Conservation (phyloP, 2,329 filamentous ascomycete species). For the Penicillium verrucosum region DNA sequence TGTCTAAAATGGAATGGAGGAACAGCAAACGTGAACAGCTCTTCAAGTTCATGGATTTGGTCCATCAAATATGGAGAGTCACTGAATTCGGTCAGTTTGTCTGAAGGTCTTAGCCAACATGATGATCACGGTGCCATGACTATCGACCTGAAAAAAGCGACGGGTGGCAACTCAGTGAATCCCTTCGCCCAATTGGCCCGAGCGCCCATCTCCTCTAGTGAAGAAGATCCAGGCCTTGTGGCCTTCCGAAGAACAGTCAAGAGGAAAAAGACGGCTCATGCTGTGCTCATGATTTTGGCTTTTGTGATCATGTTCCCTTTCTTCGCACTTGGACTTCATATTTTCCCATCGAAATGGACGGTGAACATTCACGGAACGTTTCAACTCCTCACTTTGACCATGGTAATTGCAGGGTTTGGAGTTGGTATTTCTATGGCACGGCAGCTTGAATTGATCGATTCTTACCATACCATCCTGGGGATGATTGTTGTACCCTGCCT, state of each 20-base stretch:
- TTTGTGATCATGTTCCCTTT: constrained; percentile 43
- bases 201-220: not conserved
- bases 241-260: constrained; percentile 8
- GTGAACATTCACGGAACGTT: constrained; percentile 45
- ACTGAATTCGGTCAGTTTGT: constrained; percentile 20
- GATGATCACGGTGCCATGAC: constrained; percentile 21
- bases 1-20: constrained; percentile 25
- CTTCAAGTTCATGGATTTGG: constrained; percentile 30
- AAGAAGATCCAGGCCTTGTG: constrained; percentile 2
- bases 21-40: constrained; percentile 13
- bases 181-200: constrained; percentile 15
- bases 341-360: constrained; percentile 40
- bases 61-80: constrained; percentile 24
- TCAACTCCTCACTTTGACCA: constrained; percentile 49
- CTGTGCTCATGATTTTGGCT: constrained; percentile 37
- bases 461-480: constrained; percentile 54
- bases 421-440: constrained; percentile 51
- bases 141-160: constrained; percentile 24
- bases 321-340: constrained; percentile 33
- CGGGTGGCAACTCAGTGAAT: constrained; percentile 18
- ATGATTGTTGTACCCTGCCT: constrained; percentile 50
- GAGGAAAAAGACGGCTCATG: constrained; percentile 24
- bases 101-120: constrained; percentile 22
- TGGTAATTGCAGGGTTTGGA: constrained; percentile 50
- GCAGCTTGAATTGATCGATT: constrained; percentile 35